Evolutionary conservation across 768 basidiomycete species (phyloP).

Genomic region (Boletus vermiculosoides): DNA sequence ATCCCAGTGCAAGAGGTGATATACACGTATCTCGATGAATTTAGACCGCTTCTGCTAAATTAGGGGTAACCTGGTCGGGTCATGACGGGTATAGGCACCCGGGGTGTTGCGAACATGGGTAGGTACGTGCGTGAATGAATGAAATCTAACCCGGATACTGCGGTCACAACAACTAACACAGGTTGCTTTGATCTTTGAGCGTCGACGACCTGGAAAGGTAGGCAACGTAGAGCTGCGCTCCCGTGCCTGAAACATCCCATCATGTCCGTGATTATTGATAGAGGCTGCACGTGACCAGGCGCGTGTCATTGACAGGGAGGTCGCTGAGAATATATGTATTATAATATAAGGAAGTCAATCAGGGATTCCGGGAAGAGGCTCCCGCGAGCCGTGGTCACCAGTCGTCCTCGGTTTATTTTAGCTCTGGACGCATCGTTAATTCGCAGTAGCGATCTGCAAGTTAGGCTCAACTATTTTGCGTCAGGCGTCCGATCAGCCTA

Average conservation of each 20-base stretch:
- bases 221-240: background rate
- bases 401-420: background rate
- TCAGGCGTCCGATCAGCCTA: background rate
- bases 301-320: too few relatives aligned
- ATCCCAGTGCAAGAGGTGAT: background rate
- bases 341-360: background rate
- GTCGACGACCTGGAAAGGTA: background rate
- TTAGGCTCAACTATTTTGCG: background rate
- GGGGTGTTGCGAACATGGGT: background rate
- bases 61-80: background rate
- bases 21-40: background rate
- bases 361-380: background rate
- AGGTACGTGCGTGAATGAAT: too few relatives aligned
- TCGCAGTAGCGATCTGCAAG: background rate
- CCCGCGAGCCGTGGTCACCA: background rate
- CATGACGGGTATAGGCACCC: background rate
- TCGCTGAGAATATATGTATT: background rate
- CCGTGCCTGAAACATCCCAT: too few relatives aligned
- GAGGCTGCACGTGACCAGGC: background rate
- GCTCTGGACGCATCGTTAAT: background rate
- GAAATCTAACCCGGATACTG: background rate
- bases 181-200: background rate
- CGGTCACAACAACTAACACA: background rate
- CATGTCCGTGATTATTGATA: background rate
- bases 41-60: background rate